Conservation (phyloP, 352 stramenopile genomes). For the Phytophthora nicotianae region DNA sequence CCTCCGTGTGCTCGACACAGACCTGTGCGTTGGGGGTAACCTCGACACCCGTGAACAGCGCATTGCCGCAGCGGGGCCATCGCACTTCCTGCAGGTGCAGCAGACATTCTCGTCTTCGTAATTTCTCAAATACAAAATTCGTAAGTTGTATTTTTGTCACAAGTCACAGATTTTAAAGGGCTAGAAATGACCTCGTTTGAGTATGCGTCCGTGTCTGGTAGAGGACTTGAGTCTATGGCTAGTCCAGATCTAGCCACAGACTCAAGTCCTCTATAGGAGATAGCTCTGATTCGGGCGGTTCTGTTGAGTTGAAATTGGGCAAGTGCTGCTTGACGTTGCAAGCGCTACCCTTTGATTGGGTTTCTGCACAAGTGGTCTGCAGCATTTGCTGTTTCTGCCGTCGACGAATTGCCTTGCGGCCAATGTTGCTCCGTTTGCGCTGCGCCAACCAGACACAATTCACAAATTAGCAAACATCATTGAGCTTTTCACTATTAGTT, state of each 20-base stretch:
- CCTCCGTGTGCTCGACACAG: conserved; percentile 23
- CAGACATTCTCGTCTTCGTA: not conserved
- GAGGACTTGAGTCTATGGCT: no score
- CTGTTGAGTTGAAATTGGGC: not conserved
- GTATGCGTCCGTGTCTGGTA: no score
- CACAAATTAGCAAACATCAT: conserved; percentile 3
- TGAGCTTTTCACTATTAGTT: not conserved
- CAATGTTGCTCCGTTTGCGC: conserved; percentile 50
- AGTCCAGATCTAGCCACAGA: conserved; percentile 15
- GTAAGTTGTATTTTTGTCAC: not conserved
- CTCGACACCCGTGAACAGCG: conserved; percentile 12
- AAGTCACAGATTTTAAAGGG: conserved; percentile 13
- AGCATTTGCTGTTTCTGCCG: conserved; percentile 26
- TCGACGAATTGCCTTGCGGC: conserved; percentile 43
- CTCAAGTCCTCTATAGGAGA: conserved; percentile 22
- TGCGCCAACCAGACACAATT: conserved; percentile 11
- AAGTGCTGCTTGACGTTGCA: conserved; percentile 7
- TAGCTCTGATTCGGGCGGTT: conserved; percentile 6
- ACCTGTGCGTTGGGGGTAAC: conserved; percentile 21
- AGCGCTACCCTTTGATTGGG: not conserved
- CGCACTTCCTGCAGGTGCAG: not conserved
- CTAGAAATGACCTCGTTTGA: no score
- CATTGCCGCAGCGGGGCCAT: conserved; percentile 13
- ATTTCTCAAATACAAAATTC: not conserved
- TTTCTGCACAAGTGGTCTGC: not conserved